Evolutionary conservation across 23 red algal species (phyloP).

Genomic region (Gracilaria caudata): DNA sequence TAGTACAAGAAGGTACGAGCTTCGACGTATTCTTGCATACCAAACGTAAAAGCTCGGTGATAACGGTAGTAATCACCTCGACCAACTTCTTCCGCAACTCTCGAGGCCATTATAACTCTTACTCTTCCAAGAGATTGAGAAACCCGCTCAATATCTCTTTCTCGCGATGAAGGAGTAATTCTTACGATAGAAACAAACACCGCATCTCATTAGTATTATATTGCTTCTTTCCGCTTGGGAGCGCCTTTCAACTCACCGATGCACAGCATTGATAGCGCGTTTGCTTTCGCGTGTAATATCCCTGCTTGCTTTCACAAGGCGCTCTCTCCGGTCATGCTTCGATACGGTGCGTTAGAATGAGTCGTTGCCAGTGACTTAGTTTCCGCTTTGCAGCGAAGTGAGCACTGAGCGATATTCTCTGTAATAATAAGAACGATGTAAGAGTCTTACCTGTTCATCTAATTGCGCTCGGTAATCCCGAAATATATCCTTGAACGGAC

Average conservation of each 20-base stretch:
- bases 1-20: constrained; percentile 56
- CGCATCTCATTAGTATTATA: background rate
- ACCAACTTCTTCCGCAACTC: constrained; percentile 65
- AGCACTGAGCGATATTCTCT: background rate
- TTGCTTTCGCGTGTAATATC: constrained; percentile 80
- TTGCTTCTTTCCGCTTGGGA: background rate
- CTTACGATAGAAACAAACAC: background rate
- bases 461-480: background rate
- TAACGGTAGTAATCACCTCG: constrained; percentile 49
- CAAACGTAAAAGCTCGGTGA: constrained; percentile 69
- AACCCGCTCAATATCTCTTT: constrained; percentile 22
- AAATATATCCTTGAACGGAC: constrained; percentile 34
- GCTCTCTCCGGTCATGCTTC: constrained; percentile 80
- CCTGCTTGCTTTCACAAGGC: constrained; percentile 88
- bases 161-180: constrained; percentile 11
- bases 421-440: background rate
- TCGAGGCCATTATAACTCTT: constrained; percentile 20
- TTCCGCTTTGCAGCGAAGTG: background rate
- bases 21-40: constrained; percentile 94
- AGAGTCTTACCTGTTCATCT: constrained; percentile 29
- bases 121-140: constrained; percentile 34
- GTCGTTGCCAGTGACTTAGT: background rate
- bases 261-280: constrained; percentile 82
- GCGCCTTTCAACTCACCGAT: constrained; percentile 23
- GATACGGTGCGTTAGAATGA: background rate